phyloP scores from a whole-genome alignment of 2,329 filamentous ascomycete species.

The Fusarium transvaalense region DNA sequence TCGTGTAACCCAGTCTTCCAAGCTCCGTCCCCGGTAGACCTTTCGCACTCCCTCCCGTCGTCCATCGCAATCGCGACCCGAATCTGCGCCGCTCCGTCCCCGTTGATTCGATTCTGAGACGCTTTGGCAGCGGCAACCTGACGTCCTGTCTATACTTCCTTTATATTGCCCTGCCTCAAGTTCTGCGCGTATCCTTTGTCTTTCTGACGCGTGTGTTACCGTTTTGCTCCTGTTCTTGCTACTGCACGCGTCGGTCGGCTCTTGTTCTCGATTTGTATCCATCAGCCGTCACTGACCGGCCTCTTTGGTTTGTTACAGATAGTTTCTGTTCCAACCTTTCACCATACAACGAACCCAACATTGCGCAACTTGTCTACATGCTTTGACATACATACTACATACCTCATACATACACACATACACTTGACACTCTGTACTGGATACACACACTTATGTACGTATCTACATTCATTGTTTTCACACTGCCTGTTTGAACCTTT shows the following conservation, averaged over 20 bases:
- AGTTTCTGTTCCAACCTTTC: conserved; percentile 22
- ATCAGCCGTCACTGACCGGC: conserved; percentile 27
- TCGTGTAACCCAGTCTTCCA: conserved; percentile 46
- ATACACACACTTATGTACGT: conserved; percentile 37
- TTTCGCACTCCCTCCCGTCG: conserved; percentile 36
- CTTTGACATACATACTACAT: conserved; percentile 3
- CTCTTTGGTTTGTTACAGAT: conserved; percentile 13
- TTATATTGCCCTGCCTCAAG: conserved; percentile 27
- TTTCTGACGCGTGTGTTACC: conserved; percentile 40
- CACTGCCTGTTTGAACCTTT: conserved; percentile 1
- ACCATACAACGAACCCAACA: conserved; percentile 13
- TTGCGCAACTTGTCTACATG: conserved; percentile 40
- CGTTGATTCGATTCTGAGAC: conserved; percentile 41
- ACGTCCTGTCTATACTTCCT: conserved; percentile 25
- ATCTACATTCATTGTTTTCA: conserved; percentile 8
- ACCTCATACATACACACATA: neutral
- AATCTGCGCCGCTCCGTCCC: conserved; percentile 44
- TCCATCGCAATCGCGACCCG: conserved; percentile 35
- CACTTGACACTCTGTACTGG: conserved; percentile 31
- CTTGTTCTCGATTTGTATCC: conserved; percentile 34
- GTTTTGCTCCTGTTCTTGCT: conserved; percentile 20
- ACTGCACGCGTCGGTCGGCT: conserved; percentile 38
- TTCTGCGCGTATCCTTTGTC: conserved; percentile 36
- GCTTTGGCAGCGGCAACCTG: conserved; percentile 17
- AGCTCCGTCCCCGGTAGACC: conserved; percentile 41